Conservation (phyloP, 192 early-diverging fungal genomes). For the Dissophora globulifera region DNA sequence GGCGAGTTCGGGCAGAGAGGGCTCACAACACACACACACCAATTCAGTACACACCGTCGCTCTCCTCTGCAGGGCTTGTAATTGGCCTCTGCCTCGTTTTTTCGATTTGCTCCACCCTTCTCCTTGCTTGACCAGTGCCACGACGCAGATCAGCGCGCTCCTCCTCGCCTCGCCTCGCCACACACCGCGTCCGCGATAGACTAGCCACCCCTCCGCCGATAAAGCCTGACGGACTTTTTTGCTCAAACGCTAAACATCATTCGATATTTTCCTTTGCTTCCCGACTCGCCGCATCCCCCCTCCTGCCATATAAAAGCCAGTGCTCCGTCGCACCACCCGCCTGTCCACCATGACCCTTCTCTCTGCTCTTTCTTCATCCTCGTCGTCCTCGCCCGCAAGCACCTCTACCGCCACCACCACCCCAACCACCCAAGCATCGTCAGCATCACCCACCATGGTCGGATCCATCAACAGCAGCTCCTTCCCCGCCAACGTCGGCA, state of each 20-base stretch:
- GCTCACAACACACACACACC: no score
- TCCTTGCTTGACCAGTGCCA: not conserved
- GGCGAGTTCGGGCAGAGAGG: no score
- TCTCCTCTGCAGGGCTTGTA: no score
- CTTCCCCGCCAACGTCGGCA: slow-evolving; percentile 70
- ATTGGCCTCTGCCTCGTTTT: no score
- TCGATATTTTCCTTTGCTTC: slow-evolving; percentile 12
- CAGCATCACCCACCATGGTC: slow-evolving; percentile 24
- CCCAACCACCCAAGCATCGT: not conserved
- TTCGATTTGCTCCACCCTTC: no score
- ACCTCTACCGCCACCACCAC: not conserved
- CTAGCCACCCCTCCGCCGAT: not conserved
- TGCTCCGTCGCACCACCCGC: not conserved
- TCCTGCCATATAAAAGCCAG: slow-evolving; percentile 11
- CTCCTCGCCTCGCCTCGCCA: no score
- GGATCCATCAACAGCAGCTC: slow-evolving; percentile 41
- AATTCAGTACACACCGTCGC: no score
- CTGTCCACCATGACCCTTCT: not conserved
- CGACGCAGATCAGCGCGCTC: not conserved
- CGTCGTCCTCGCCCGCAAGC: slow-evolving; percentile 6
- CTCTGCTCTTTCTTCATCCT: slow-evolving; percentile 12
- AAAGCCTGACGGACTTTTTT: not conserved
- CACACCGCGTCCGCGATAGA: not conserved
- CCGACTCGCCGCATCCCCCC: not conserved
- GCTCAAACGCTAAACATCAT: slow-evolving; percentile 10